Conservation (phyloP, 768 basidiomycete species). For the Punctularia strigosozonata region DNA sequence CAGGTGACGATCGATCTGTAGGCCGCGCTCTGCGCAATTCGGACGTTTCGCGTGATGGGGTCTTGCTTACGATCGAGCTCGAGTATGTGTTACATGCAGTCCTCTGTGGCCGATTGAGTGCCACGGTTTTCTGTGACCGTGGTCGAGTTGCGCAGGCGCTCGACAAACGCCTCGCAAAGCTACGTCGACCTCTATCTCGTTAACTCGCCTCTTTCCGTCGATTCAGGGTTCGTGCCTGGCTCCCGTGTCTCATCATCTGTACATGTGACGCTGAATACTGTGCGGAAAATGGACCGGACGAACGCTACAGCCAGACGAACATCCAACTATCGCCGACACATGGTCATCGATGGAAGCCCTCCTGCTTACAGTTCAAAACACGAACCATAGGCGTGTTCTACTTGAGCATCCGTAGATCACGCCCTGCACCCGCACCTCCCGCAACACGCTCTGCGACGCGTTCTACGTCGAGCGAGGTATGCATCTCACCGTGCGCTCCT, state of each 20-base stretch:
- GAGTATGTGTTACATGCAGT: too few species aligned
- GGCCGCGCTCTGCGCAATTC: not conserved
- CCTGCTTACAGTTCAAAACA: conserved; percentile 20
- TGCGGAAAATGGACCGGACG: not conserved
- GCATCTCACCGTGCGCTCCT: conserved; percentile 33
- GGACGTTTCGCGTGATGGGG: not conserved
- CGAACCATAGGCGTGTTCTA: conserved; percentile 38
- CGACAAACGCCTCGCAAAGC: conserved; percentile 4
- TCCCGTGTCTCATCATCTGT: not conserved
- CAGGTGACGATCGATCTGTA: not conserved
- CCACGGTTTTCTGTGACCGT: not conserved
- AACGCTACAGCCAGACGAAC: conserved; percentile 8
- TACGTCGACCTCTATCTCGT: conserved; percentile 9
- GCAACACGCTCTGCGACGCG: conserved; percentile 26
- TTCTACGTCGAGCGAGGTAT: conserved; percentile 33
- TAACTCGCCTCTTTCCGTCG: conserved; percentile 5
- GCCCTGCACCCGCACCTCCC: conserved; percentile 35
- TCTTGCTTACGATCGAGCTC: not conserved
- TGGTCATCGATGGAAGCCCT: conserved; percentile 17
- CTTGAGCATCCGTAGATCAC: conserved; percentile 32
- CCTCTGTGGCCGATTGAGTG: not conserved
- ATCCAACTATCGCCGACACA: conserved; percentile 10
- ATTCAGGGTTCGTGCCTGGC: not conserved
- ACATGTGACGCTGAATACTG: not conserved
- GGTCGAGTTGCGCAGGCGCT: conserved; percentile 2